Conservation (phyloP, 1,284 basidiomycete species). For the Trichosporon sp. region DNA sequence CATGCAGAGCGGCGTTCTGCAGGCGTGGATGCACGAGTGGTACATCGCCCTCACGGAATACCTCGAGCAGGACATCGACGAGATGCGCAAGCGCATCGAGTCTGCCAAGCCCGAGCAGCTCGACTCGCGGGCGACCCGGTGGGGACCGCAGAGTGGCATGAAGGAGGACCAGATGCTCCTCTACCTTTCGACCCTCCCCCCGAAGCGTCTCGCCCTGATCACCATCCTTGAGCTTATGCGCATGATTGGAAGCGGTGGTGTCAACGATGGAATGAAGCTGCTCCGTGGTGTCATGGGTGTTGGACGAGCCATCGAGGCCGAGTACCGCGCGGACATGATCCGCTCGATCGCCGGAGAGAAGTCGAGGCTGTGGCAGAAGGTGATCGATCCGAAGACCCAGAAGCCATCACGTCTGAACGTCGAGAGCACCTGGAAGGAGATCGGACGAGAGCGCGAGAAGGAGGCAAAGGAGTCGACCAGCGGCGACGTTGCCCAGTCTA, state of each 20-base stretch:
- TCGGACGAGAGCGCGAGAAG: constrained; percentile 62
- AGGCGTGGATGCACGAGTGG: constrained; percentile 87
- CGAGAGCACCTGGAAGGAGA: constrained; percentile 47
- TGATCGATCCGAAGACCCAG: constrained; percentile 44
- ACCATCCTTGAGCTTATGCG: constrained; percentile 90
- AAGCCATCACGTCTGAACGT: constrained; percentile 42
- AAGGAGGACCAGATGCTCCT: constrained; percentile 43
- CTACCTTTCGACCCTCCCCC: constrained; percentile 74
- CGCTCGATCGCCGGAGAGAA: constrained; percentile 60
- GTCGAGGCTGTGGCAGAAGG: constrained; percentile 43
- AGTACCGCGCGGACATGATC: constrained; percentile 82
- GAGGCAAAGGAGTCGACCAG: neutral
- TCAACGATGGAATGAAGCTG: constrained; percentile 86
- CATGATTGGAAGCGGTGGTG: constrained; percentile 73
- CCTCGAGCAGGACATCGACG: constrained; percentile 64
- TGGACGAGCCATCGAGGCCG: constrained; percentile 82
- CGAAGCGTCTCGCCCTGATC: constrained; percentile 81
- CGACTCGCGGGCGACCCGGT: constrained; percentile 25
- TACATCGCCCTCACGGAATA: constrained; percentile 66
- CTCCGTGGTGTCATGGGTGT: constrained; percentile 79
- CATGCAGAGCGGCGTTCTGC: constrained; percentile 62
- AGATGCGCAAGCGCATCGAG: constrained; percentile 60
- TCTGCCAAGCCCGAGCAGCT: constrained; percentile 23
- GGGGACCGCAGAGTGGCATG: constrained; percentile 33
- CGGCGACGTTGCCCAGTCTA: constrained; percentile 38